Percentiles rank a stretch among this genome's conserved stretches.
phyloP scores from a whole-genome alignment of 805 yeast species.

The Candida chilensis region DNA sequence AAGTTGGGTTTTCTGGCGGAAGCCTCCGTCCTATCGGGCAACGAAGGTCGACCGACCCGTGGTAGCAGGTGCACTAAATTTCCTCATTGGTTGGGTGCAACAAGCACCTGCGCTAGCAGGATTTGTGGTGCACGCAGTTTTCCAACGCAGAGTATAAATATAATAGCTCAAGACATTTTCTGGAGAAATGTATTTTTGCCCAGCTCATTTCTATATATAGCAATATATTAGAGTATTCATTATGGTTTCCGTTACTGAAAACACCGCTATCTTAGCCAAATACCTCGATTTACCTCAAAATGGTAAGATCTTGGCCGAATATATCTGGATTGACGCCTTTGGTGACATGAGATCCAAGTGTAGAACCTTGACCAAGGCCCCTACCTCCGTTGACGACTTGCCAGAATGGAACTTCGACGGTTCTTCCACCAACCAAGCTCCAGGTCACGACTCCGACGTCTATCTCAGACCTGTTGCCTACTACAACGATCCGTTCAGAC shows the following conservation, averaged over 20 bases:
- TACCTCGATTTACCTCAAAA: constrained; percentile 78
- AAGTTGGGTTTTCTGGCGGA: too few relatives aligned
- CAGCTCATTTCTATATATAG: too few relatives aligned
- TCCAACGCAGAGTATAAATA: too few relatives aligned
- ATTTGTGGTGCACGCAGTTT: too few relatives aligned
- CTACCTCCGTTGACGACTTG: constrained; percentile 70
- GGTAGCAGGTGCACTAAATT: too few relatives aligned
- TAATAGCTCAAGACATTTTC: too few relatives aligned
- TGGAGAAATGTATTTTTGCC: too few relatives aligned
- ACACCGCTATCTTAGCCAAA: constrained; percentile 76
- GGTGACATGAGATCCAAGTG: constrained; percentile 92
- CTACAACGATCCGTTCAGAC: constrained; percentile 96
- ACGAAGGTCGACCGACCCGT: too few relatives aligned
- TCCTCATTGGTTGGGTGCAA: too few relatives aligned
- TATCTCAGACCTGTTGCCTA: constrained; percentile 92
- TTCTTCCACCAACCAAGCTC: constrained; percentile 97
- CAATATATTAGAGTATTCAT: too few relatives aligned
- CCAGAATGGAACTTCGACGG: constrained; percentile 99
- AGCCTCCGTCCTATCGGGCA: too few relatives aligned
- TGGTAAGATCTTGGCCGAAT: constrained; percentile 88
- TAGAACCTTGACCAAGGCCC: constrained; percentile 67
- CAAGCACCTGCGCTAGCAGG: too few relatives aligned
- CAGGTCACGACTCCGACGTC: constrained; percentile 94
- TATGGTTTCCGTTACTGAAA: constrained; percentile 41
- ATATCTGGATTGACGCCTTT: constrained; percentile 94